Evolutionary conservation across 148 eudicot genomes (phyloP), one percentile per base, ranked within the genome.

Genomic region (Cornus controversa): DNA sequence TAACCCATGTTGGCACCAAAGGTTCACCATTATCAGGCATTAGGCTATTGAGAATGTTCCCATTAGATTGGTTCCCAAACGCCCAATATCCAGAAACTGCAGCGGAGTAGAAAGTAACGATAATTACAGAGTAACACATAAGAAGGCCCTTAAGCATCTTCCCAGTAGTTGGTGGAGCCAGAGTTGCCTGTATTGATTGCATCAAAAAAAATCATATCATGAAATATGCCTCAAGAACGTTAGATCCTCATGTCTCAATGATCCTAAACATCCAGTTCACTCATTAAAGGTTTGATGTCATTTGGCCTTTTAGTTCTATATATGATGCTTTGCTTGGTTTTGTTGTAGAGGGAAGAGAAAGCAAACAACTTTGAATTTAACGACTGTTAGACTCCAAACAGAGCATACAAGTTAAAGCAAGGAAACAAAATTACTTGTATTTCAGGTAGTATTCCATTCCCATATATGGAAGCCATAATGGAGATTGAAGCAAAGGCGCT

Each of bases 381-480:
- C 7, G 13, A 45, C 29, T 67, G 26, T 34, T 66, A 0, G 72
- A 25, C 37, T 69, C 47, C 40, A 72, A 57, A 47, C 4, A n/a
- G 27, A 3, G 42, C 18, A 66, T 28, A 66, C n/a, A 18, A 42
- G 10, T 47, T 23, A 18, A 15, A 40, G 50, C 11, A 26, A 75
- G 25, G 66, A 40, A 36, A 64, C 26, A 40, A 45, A 77, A 20
- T 82, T 87, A 94, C 97, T 80, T 93, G 99, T 71, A 96, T 96
- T 86, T 96, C 99, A 31, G 99, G 99, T 11, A 96, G 89, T 78
- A 96, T 92, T 34, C 99, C 99, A 72, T 90, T 96, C 37, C 99
- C 99, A 23, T 82, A 96, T 67, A 96, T 92, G 67, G 98, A 91
- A 67, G 99, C 99, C 50, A 96, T 87, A 16, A 96, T 93, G 42